Base-by-base conservation (phyloP, 495 filamentous ascomycete species). In the Podospora sp. region DNA sequence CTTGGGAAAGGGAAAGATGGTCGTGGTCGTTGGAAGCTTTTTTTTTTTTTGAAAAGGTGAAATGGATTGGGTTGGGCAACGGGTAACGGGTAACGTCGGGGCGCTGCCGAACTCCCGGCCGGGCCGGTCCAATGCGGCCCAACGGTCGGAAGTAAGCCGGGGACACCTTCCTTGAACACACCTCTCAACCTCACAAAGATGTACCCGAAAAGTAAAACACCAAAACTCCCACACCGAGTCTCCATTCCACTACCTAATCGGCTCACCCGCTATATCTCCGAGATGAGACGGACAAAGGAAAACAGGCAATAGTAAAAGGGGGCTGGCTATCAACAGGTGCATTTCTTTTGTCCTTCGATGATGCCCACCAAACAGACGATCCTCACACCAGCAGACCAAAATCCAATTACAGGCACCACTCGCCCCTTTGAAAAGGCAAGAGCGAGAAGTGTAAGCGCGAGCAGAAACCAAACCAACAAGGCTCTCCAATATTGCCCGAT, bases 231-330 rank as follows among this genome's bases (percentile, higher is more conserved):
- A 46, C 40, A 6, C 16, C 40, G 14, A 46, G 5, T 6, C 40
- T 46, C 40, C 40, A 46, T 46, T 46, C 40, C 40, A 46, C 40
- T 46, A 18, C 40, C 40, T 46, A 46, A 2, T 46, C 40, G 16
- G 16, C 40, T 46, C 40, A 46, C 16, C 40, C 12, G 16, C 40
- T 46, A 46, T 46, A 46, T 46, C 40, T 11, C 40, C 4, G 9
- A 46, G 40, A 46, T 46, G 40, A 46, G 40, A 12, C 12, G 52
- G 40, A 27, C 24, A 60, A 20, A 27, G 59, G 27, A 57, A 66
- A 52, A 60, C 58, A 62, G 14, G 25, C 57, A 22, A 60, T 26
- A 62, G 61, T 35, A 40, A 65, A n/a, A 55, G 25, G 59, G 25
- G 59, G 40, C 40, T 14, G 16, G 11, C 40, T 46, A 46, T 46